Conservation (phyloP, 345 rosid species). For the Corchorus capsularis region DNA sequence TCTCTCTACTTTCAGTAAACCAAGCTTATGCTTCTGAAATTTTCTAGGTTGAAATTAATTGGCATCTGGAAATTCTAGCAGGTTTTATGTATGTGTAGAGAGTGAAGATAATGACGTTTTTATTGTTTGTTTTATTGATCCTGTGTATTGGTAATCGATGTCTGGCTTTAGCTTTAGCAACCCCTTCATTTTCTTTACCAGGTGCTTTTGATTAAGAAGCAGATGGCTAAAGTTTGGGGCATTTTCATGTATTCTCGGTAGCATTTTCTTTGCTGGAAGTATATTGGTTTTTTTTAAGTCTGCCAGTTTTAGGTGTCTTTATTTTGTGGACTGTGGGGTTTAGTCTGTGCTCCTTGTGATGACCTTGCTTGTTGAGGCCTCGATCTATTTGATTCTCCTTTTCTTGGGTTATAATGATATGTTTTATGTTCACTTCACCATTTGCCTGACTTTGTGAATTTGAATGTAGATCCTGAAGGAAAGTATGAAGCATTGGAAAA, state of each 20-base stretch:
- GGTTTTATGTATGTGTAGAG: background rate
- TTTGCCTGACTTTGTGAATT: slow-evolving; percentile 21
- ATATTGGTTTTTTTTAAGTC: background rate
- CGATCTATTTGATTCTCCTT: background rate
- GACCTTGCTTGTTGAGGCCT: slow-evolving; percentile 7
- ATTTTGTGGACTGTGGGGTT: background rate
- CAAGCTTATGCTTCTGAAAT: background rate
- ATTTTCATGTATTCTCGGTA: background rate
- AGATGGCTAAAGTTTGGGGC: background rate
- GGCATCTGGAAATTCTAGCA: background rate
- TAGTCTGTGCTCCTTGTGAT: background rate
- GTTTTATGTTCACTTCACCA: background rate
- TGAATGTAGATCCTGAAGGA: slow-evolving; percentile 85
- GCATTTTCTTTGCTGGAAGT: background rate
- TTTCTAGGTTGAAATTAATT: background rate
- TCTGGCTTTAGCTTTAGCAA: too few relatives aligned
- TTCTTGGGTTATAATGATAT: background rate
- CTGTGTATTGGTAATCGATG: background rate
- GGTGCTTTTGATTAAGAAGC: background rate
- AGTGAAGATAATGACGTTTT: background rate
- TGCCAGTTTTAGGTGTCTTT: background rate
- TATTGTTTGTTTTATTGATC: background rate
- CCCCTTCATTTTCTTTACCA: background rate
- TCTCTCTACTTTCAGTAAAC: background rate
- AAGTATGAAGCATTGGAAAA: slow-evolving; percentile 95